These are phyloP conservation scores for Camellia oleifera DNA, from an alignment of 179 eudicot species.

Conservation along the genomic window DNA sequence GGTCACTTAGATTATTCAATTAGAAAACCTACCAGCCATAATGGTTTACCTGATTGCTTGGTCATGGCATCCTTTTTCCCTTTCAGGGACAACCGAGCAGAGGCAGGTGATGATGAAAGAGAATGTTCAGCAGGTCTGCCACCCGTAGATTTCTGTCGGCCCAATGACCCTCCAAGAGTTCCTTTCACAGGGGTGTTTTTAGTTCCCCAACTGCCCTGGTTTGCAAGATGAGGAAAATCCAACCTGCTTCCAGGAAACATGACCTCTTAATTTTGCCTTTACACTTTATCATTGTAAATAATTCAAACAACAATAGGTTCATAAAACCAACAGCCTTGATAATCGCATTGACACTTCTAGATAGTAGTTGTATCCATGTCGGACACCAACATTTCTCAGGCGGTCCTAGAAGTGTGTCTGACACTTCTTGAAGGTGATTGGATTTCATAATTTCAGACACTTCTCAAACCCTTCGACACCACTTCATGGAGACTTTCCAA, in stretches of 20 bases:
- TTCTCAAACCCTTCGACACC: neutral
- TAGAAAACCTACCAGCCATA: neutral
- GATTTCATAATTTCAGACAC: neutral
- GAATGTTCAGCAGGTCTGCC: constrained; percentile 37
- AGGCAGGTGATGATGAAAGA: constrained; percentile 49
- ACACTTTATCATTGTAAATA: neutral
- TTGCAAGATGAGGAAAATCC: constrained; percentile 72
- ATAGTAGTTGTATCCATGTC: too few relatives aligned
- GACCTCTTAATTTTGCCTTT: neutral
- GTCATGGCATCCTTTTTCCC: constrained; percentile 61
- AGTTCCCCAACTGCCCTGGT: constrained; percentile 52
- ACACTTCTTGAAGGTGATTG: neutral
- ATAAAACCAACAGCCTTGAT: neutral
- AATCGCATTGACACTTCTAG: neutral
- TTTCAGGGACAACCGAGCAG: constrained; percentile 43
- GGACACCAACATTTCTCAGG: too few relatives aligned
- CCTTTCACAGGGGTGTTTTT: constrained; percentile 68
- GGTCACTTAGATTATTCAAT: neutral
- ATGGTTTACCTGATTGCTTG: constrained; percentile 66
- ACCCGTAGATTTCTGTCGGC: constrained; percentile 55
- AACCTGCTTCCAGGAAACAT: constrained; percentile 41
- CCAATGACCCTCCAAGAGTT: constrained; percentile 43
- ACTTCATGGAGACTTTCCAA: neutral
- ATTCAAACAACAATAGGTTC: neutral
- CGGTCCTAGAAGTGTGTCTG: neutral